phyloP scores from a whole-genome alignment of 179 eudicot genomes.

The Amaranthus tricolor region DNA sequence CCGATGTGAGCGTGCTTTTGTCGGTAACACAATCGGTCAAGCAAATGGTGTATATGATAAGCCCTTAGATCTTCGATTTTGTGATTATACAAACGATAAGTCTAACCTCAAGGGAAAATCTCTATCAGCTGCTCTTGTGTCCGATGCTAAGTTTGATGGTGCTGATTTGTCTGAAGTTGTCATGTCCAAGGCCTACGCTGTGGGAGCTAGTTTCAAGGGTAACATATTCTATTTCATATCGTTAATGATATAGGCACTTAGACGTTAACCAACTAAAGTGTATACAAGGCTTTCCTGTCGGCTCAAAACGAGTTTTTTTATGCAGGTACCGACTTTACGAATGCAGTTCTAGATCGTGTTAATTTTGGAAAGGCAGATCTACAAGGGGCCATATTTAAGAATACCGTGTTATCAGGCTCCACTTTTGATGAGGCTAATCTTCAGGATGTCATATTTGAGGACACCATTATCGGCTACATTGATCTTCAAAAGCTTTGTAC shows the following conservation, averaged over 20 bases:
- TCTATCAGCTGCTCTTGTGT: slow-evolving; percentile 93
- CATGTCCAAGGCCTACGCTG: slow-evolving; percentile 99
- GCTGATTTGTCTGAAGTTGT: slow-evolving; percentile 97
- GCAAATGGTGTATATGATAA: slow-evolving; percentile 98
- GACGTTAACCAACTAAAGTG: background rate
- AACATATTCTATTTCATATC: background rate
- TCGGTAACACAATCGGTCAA: slow-evolving; percentile 96
- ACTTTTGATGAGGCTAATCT: slow-evolving; percentile 75
- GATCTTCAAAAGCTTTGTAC: slow-evolving; percentile 75
- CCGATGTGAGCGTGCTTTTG: slow-evolving; percentile 93
- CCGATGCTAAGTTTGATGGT: slow-evolving; percentile 96
- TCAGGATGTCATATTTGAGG: slow-evolving; percentile 74
- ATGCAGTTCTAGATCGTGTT: slow-evolving; percentile 90
- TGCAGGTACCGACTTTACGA: slow-evolving; percentile 83
- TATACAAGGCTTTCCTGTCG: background rate
- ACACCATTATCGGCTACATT: slow-evolving; percentile 75
- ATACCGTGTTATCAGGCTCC: slow-evolving; percentile 70
- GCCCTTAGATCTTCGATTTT: slow-evolving; percentile 85
- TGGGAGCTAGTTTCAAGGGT: slow-evolving; percentile 97
- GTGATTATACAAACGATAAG: slow-evolving; percentile 86
- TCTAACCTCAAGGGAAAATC: slow-evolving; percentile 90
- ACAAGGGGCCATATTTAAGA: slow-evolving; percentile 56
- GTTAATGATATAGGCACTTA: background rate
- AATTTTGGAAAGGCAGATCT: slow-evolving; percentile 78
- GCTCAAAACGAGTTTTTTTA: background rate